These are phyloP conservation scores for Jatropha curcas DNA, from an alignment of 345 rosid species.

Conservation along the genomic window DNA sequence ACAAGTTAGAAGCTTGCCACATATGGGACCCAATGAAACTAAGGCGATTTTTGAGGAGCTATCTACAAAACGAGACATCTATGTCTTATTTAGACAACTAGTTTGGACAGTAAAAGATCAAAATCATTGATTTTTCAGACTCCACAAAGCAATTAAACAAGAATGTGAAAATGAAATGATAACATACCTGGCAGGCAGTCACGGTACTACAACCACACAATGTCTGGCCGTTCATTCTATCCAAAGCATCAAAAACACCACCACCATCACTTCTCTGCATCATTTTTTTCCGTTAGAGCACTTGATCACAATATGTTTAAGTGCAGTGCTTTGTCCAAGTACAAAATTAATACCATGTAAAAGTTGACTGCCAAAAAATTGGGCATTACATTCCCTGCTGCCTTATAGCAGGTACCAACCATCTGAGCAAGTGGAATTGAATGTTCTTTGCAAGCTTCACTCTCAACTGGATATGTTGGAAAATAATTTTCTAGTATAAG, in stretches of 20 bases:
- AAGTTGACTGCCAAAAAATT: slow-evolving; percentile 93
- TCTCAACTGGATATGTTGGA: slow-evolving; percentile 77
- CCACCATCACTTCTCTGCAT: slow-evolving; percentile 96
- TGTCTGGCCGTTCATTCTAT: slow-evolving; percentile 80
- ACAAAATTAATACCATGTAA: slow-evolving; percentile 67
- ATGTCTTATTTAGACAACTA: too few species aligned
- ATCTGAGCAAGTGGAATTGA: slow-evolving; percentile 78
- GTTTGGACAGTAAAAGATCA: too few species aligned
- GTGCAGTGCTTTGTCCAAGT: background rate
- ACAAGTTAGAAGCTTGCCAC: background rate
- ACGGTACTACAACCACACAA: slow-evolving; percentile 80
- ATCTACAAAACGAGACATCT: background rate
- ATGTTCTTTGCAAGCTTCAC: slow-evolving; percentile 92
- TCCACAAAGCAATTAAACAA: slow-evolving; percentile 10
- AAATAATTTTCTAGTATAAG: slow-evolving; percentile 90
- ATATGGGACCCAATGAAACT: background rate
- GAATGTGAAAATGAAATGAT: background rate
- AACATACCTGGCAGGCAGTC: slow-evolving; percentile 81
- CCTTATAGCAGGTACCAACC: slow-evolving; percentile 83
- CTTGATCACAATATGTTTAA: background rate
- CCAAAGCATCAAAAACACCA: slow-evolving; percentile 80
- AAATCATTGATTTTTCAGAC: background rate
- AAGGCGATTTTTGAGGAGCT: background rate
- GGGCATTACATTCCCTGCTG: slow-evolving; percentile 80
- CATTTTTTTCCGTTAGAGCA: slow-evolving; percentile 25